phyloP scores from a whole-genome alignment of 225 moss, liverwort and hornwort genomes.

The Physcomitrium patens region DNA sequence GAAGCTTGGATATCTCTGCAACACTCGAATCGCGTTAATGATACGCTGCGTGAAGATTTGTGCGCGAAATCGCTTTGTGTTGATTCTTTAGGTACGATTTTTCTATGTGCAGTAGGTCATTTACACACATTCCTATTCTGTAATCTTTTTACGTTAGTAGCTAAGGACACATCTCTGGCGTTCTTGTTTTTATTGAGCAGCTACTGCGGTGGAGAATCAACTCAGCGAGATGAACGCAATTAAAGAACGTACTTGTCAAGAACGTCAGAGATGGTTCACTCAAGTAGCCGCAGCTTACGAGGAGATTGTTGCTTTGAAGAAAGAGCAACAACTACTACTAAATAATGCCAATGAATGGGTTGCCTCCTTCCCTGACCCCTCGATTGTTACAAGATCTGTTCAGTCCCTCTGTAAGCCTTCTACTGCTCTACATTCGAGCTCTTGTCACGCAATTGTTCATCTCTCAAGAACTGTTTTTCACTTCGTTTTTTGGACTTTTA shows the following conservation, averaged over 20 bases:
- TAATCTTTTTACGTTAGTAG: neutral
- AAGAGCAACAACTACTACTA: constrained; percentile 57
- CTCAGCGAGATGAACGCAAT: constrained; percentile 69
- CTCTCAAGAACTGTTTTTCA: too few species aligned
- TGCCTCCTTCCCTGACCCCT: constrained; percentile 66
- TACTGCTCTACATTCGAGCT: neutral
- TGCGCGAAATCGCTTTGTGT: constrained; percentile 77
- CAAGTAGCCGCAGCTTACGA: constrained; percentile 47
- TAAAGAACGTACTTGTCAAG: constrained; percentile 60
- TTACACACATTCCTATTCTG: too few species aligned
- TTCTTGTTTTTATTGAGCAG: constrained; percentile 44
- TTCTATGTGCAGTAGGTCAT: neutral
- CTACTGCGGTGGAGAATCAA: constrained; percentile 76
- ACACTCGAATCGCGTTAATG: constrained; percentile 80
- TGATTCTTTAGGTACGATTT: constrained; percentile 69
- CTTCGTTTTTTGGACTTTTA: too few species aligned
- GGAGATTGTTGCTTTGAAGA: constrained; percentile 61
- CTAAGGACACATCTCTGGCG: too few species aligned
- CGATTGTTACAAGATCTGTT: constrained; percentile 58
- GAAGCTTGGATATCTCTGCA: constrained; percentile 92
- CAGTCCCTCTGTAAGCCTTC: constrained; percentile 59
- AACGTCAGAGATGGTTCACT: constrained; percentile 60
- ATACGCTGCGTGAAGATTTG: constrained; percentile 75
- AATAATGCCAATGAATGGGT: constrained; percentile 80
- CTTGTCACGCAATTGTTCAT: too few species aligned